These are phyloP conservation scores for Xerocomellus amylosporus DNA, from an alignment of 768 basidiomycete genomes.

Conservation along the genomic window DNA sequence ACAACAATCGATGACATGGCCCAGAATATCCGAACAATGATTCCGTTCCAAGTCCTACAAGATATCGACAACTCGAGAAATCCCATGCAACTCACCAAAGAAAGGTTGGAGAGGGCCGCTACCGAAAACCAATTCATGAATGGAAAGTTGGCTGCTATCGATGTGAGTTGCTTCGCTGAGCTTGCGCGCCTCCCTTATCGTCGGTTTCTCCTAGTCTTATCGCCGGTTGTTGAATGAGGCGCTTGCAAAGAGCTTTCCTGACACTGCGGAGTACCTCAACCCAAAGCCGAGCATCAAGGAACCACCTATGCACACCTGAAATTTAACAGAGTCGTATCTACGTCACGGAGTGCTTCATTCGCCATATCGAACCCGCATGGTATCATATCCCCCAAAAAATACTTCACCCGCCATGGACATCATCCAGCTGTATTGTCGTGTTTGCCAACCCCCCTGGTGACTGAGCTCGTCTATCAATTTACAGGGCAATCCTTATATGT, in stretches of 20 bases:
- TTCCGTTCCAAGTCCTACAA: slow-evolving; percentile 70
- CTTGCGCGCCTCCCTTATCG: background rate
- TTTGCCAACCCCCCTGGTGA: slow-evolving; percentile 4
- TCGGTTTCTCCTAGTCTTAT: slow-evolving; percentile 53
- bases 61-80: slow-evolving; percentile 81
- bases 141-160: slow-evolving; percentile 77
- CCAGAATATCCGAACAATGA: slow-evolving; percentile 56
- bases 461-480: slow-evolving; percentile 5
- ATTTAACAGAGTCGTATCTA: background rate
- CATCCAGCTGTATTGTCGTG: background rate
- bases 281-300: slow-evolving; percentile 11
- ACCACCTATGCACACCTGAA: slow-evolving; percentile 9
- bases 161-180: slow-evolving; percentile 42
- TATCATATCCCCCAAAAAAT: background rate
- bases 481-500: slow-evolving; percentile 20
- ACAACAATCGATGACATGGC: slow-evolving; percentile 66
- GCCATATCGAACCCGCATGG: background rate
- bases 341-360: background rate
- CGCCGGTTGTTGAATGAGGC: slow-evolving; percentile 65
- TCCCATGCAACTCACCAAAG: slow-evolving; percentile 78
- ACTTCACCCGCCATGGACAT: background rate
- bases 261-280: slow-evolving; percentile 34
- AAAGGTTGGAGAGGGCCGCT: slow-evolving; percentile 76
- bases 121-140: slow-evolving; percentile 93
- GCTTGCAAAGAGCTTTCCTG: slow-evolving; percentile 68